These are phyloP conservation scores for Helminthosporium solani DNA, from an alignment of 2,329 filamentous ascomycete genomes.

Conservation along the genomic window DNA sequence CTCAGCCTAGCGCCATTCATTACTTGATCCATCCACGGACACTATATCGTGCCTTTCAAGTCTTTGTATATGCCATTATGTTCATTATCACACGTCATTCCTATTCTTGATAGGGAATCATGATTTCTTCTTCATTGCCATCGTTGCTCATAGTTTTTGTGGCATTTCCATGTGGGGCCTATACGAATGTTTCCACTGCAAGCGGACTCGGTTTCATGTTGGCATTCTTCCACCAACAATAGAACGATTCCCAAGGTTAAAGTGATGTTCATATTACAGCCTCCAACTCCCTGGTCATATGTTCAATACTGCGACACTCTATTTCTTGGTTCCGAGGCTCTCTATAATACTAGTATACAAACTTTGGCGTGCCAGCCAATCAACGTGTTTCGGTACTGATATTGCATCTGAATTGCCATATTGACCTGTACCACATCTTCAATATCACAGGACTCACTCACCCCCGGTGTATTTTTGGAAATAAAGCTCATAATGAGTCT, in stretches of 20 bases:
- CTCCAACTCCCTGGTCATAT: not conserved
- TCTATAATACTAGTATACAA: not conserved
- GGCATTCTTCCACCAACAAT: not conserved
- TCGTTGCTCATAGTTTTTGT: too few relatives aligned
- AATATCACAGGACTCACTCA: not conserved
- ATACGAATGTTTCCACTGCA: too few relatives aligned
- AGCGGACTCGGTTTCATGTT: not conserved
- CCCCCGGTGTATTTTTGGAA: not conserved
- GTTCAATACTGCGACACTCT: not conserved
- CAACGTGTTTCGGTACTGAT: not conserved
- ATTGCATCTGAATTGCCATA: conserved; percentile 1
- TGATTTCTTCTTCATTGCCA: too few relatives aligned
- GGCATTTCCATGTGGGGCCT: too few relatives aligned
- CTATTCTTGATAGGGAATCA: too few relatives aligned
- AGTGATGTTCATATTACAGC: not conserved
- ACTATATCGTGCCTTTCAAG: too few relatives aligned
- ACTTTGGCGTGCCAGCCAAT: not conserved
- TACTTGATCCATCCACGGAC: too few relatives aligned
- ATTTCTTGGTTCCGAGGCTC: not conserved
- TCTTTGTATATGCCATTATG: too few relatives aligned
- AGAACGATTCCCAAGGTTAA: not conserved
- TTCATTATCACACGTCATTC: too few relatives aligned
- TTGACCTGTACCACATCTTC: not conserved
- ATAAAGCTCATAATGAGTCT: not conserved
- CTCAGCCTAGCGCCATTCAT: too few relatives aligned